Percentiles rank a stretch among this genome's conserved stretches.
Evolutionary conservation across 257 asterid species (phyloP).

Genomic region (Agastache rugosa): DNA sequence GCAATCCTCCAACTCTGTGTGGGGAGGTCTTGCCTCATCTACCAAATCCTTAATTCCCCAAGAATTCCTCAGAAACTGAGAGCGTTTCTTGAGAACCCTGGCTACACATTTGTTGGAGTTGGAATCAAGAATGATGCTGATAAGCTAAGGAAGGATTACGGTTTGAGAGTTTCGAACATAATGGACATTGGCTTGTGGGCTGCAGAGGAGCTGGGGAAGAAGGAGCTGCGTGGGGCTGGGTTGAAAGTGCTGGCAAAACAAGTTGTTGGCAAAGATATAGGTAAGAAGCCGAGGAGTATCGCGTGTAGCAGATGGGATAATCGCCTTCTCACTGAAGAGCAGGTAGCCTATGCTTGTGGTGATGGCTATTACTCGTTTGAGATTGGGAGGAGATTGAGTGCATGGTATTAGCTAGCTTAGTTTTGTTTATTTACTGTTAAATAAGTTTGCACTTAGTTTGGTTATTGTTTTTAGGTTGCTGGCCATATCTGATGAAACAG

Average conservation of each 20-base stretch:
- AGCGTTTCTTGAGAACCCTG: constrained; percentile 28
- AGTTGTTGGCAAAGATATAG: constrained; percentile 31
- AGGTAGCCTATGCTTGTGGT: constrained; percentile 40
- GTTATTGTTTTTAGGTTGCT: no score
- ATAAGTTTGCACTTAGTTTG: no score
- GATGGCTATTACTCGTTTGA: constrained; percentile 47
- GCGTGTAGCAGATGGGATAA: constrained; percentile 45
- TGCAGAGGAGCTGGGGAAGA: background rate
- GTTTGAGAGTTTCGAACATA: background rate
- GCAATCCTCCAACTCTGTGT: constrained; percentile 42
- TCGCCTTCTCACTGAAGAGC: constrained; percentile 9
- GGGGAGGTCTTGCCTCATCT: constrained; percentile 35
- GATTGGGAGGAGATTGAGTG: constrained; percentile 33
- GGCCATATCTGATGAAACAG: no score
- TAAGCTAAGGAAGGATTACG: constrained; percentile 23
- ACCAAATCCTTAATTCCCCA: constrained; percentile 29
- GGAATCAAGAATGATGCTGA: constrained; percentile 32
- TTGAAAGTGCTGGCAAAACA: constrained; percentile 33
- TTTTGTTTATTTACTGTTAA: no score
- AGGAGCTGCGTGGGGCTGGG: background rate
- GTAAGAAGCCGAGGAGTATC: constrained; percentile 29
- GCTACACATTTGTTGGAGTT: constrained; percentile 38
- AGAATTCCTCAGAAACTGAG: constrained; percentile 20
- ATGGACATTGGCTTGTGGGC: constrained; percentile 42
- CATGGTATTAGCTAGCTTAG: background rate